Conservation (phyloP, 129 eudicot species). For the Deinandra increscens region DNA sequence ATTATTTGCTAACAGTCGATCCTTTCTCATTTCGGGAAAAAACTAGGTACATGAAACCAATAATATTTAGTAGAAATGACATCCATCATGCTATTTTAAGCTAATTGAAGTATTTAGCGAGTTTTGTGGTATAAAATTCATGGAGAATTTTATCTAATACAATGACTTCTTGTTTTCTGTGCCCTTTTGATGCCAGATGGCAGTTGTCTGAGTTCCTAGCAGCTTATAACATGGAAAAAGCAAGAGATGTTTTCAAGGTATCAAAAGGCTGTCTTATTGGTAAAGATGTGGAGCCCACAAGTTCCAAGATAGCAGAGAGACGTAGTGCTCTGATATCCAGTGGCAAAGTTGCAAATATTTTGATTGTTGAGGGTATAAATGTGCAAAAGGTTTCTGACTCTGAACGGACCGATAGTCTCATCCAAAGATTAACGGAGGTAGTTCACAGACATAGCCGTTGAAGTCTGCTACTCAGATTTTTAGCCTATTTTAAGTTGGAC, state of each 20-base stretch:
- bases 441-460: slow-evolving; percentile 8
- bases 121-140: neutral
- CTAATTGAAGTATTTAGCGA: neutral
- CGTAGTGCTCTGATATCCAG: slow-evolving; percentile 50
- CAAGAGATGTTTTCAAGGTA: slow-evolving; percentile 35
- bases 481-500: slow-evolving; percentile 13
- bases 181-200: slow-evolving; percentile 37
- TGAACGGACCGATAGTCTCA: slow-evolving; percentile 39
- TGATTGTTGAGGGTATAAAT: slow-evolving; percentile 44
- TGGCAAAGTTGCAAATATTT: slow-evolving; percentile 67
- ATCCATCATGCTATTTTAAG: neutral
- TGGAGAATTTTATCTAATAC: neutral
- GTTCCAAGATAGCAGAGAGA: slow-evolving; percentile 38
- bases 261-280: slow-evolving; percentile 37
- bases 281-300: slow-evolving; percentile 30
- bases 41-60: neutral
- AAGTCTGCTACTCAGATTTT: slow-evolving; percentile 14
- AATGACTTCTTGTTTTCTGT: neutral
- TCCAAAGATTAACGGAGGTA: slow-evolving; percentile 49
- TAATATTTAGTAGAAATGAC: slow-evolving; percentile 9
- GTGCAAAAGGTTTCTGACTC: slow-evolving; percentile 16
- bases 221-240: slow-evolving; percentile 33
- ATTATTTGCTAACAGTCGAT: neutral
- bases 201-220: slow-evolving; percentile 42
- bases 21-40: neutral